These are phyloP conservation scores for Dryadomyces sulphureus DNA, from an alignment of 2,329 filamentous ascomycete genomes.

Conservation along the genomic window DNA sequence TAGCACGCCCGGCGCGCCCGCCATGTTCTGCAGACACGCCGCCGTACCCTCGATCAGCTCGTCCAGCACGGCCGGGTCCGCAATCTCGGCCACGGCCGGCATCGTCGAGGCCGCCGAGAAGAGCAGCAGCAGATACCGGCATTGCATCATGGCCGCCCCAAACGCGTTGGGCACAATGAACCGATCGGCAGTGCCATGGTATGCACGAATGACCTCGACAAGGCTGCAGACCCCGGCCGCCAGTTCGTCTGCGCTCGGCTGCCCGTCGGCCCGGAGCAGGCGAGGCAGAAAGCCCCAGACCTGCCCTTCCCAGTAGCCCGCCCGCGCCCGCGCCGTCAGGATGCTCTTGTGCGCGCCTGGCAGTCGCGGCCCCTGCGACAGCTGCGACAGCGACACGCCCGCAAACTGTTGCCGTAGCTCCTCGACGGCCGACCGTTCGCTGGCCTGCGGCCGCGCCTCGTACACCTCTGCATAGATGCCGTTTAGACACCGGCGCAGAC, in stretches of 20 bases:
- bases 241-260: background rate
- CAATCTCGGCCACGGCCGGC: background rate
- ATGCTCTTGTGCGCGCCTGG: slow-evolving; percentile 1
- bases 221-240: slow-evolving; percentile 5
- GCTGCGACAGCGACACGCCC: background rate
- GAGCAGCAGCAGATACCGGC: slow-evolving; percentile 9
- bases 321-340: slow-evolving; percentile 4
- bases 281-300: slow-evolving; percentile 2
- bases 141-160: slow-evolving; percentile 9
- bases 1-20: slow-evolving; percentile 3
- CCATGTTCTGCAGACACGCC: slow-evolving; percentile 1
- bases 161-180: slow-evolving; percentile 9
- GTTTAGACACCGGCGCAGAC: slow-evolving; percentile 5
- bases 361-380: background rate
- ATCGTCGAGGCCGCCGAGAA: slow-evolving; percentile 7
- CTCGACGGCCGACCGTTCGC: background rate
- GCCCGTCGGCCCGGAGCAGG: background rate
- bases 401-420: slow-evolving; percentile 5
- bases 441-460: background rate
- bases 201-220: slow-evolving; percentile 6
- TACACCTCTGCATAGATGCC: slow-evolving; percentile 4
- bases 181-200: slow-evolving; percentile 5
- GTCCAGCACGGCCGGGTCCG: slow-evolving; percentile 1
- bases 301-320: slow-evolving; percentile 8
- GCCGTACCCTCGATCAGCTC: slow-evolving; percentile 7